Base-by-base conservation (phyloP, 495 filamentous ascomycete genomes). In the Lasiosphaeria hispida region DNA sequence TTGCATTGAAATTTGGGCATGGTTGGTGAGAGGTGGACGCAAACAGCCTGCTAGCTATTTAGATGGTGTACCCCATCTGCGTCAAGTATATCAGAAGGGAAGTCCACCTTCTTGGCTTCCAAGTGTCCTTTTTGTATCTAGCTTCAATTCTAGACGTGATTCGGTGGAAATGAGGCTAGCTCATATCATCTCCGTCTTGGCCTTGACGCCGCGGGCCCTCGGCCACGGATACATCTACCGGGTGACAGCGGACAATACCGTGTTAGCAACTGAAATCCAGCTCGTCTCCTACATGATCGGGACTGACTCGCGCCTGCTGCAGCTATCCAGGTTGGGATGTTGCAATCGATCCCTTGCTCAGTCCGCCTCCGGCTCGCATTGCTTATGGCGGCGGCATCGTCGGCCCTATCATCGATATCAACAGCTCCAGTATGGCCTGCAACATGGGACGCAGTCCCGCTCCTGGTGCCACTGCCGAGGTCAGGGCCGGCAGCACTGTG, bases 361-460 rank as follows among this genome's bases (percentile, higher is more conserved):
- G 7, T 9, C 61, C 61, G 0, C 4, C 35, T 0, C 57, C 61
- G 0, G n/a, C 40, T 6, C 57, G 61, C 30, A 61, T 64, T 23
- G 61, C 61, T 23, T 64, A 55, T 39, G 62, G 58, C 34, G 62
- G 58, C 47, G 62, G 62, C 14, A 56, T 62, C 33, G 77, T 75
- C 50, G 77, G 77, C 10, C 77, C 76, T n/a, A 72, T 81, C 39
- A 67, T 60, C 23, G 63, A 69, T 50, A 55, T 83, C 64, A 67
- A 65, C 42, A 65, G 58, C 43, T 33, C 71, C 40, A 75, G 85
- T 56, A 87, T 88, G 62, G 82, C 80, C 70, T 89, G 86, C 75
- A 82, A 85, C 74, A 75, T 74, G 60, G 69, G 71, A 44, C 82
- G 76, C 49, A 78, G 75, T 38, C 73, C 80, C 7, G 84, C 69